These are phyloP conservation scores for Yamadazyma phyllophila DNA, from an alignment of 805 yeast species.

Conservation along the genomic window DNA sequence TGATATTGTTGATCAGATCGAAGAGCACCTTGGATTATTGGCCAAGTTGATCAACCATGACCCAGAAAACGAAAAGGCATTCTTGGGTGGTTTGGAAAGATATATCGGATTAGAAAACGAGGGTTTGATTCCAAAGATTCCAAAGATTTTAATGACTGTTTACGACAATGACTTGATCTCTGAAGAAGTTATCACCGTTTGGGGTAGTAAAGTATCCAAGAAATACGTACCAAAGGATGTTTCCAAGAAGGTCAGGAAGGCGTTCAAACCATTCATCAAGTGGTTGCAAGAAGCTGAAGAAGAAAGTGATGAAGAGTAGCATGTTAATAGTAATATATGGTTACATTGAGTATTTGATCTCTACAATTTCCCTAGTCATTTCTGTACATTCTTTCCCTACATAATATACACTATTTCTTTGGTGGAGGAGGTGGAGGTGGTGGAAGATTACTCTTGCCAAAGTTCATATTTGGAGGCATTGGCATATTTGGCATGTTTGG, in stretches of 20 bases:
- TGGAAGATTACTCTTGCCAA: slow-evolving; percentile 16
- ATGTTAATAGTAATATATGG: background rate
- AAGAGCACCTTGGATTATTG: slow-evolving; percentile 78
- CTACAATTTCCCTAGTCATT: background rate
- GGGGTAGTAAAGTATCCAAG: slow-evolving; percentile 92
- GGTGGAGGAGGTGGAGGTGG: slow-evolving; percentile 20
- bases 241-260: slow-evolving; percentile 90
- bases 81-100: slow-evolving; percentile 95
- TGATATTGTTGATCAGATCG: slow-evolving; percentile 68
- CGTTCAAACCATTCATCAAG: slow-evolving; percentile 91
- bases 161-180: slow-evolving; percentile 82
- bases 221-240: slow-evolving; percentile 90
- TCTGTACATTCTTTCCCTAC: background rate
- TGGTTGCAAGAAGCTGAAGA: slow-evolving; percentile 96
- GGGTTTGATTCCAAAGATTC: slow-evolving; percentile 62
- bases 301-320: slow-evolving; percentile 64
- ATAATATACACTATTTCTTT: slow-evolving; percentile 3
- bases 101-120: slow-evolving; percentile 80
- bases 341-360: background rate
- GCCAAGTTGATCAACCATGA: slow-evolving; percentile 64
- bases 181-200: slow-evolving; percentile 75
- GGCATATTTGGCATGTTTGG: slow-evolving; percentile 19
- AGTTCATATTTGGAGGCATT: slow-evolving; percentile 9
- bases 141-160: slow-evolving; percentile 76
- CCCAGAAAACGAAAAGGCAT: slow-evolving; percentile 75